Evolutionary conservation across 1,284 basidiomycete genomes (phyloP), one percentile per base, ranked within the genome.

Genomic region (Fomitiporia mediterranea): DNA sequence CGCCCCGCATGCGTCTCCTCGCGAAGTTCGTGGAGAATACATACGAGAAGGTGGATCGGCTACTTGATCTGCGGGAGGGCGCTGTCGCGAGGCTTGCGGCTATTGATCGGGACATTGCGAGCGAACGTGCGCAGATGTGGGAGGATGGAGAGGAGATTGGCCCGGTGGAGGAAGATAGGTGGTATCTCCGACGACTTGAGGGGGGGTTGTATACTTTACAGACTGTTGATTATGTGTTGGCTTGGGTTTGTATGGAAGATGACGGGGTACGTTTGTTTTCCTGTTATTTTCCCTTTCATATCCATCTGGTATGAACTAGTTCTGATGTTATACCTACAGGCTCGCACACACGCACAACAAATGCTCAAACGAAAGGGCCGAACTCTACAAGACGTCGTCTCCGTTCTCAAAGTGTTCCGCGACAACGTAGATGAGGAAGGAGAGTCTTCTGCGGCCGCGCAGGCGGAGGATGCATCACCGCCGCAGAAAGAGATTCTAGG

Each of bases 221-320:
- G 66, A 89, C 87, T 15, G 81, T 91, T 21, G 96, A 98, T 70
- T 97, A 95, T 61, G 86, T 98, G 50, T 71, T 98, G 27, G 94
- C 90, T 1, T 99, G 97, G 97, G 71, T 98, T 27, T 81, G 84
- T 56, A 97, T 98, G 94, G 97, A 99, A 72, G 97, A 99, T 64
- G 97, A 99, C 65, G 97, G 94, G 30, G 94, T 95, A 72, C 59
- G 89, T 68, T 32, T 28, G 60, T 32, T 32, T 37, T 50, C 4
- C 9, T 44, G 32, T 23, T 43, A 50, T 35, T 27, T 55, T 40
- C 25, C 28, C 27, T 38, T 44, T 35, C 51, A 51, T 64, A 63
- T 39, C 11, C 13, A 44, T 32, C 13, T 17, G 23, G 23, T 17
- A 19, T 17, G n/a, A 19, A 52, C n/a, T n/a, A n/a, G n/a, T 49